Evolutionary conservation across 176 grass and related monocot genomes (phyloP).

Genomic region (Rhynchospora tenuis): DNA sequence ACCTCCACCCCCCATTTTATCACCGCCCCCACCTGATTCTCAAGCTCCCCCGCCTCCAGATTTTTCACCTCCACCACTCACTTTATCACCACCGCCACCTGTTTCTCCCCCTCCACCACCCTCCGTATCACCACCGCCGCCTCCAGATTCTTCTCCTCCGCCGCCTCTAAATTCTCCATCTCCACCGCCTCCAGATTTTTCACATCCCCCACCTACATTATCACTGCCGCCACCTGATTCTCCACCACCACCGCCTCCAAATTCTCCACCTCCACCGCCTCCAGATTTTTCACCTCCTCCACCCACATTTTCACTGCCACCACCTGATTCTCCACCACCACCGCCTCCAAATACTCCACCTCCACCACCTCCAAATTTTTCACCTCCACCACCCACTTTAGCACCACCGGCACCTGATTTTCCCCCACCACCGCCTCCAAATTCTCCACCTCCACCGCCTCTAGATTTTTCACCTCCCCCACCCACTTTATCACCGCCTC

Average conservation of each 20-base stretch:
- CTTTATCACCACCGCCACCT: slow-evolving; percentile 42
- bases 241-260: slow-evolving; percentile 36
- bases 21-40: too few species aligned
- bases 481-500: neutral
- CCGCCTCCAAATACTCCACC: too few species aligned
- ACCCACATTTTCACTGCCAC: slow-evolving; percentile 15
- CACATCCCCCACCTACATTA: neutral
- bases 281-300: slow-evolving; percentile 32
- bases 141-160: neutral
- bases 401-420: neutral
- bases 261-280: slow-evolving; percentile 40
- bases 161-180: neutral
- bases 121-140: neutral
- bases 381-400: too few species aligned
- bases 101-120: too few species aligned
- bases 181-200: neutral
- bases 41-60: neutral
- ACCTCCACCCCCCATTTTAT: too few species aligned
- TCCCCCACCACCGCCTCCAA: too few species aligned
- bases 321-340: too few species aligned
- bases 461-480: neutral
- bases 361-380: too few species aligned
- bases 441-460: neutral
- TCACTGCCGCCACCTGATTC: too few species aligned
- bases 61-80: too few species aligned